Evolutionary conservation across 306 rosid species (phyloP), one percentile per base, ranked within the genome.

Genomic region (Inga laurina): DNA sequence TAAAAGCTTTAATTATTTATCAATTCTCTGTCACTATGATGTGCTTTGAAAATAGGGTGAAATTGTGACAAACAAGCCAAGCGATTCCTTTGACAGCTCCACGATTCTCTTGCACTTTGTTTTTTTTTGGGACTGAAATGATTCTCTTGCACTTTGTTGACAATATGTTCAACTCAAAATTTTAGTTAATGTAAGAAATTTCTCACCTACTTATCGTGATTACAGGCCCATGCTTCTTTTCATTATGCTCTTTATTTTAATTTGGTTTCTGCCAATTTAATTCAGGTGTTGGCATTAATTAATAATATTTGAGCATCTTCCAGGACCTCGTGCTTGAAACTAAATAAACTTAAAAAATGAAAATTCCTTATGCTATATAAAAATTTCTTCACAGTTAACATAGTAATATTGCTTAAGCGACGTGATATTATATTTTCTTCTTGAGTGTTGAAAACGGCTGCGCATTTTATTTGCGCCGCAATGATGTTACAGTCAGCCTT

Each of bases 21-120:
- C 24, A 19, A 54, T 54, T 24, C 24, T 21, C 66, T 45, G 34
- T 46, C 11, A 2, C 22, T 44, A 67, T 43, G 10, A 7, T 72
- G 5, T 5, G 18, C 39, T 79, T 52, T 27, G 52, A 59, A 45
- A 37, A 59, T 27, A 2, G 41, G 19, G 18, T 15, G 84, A 75
- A 84, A 76, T 70, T 48, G 72, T 72, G 82, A 41, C 43, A 67
- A 78, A 76, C 87, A 48, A 10, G 15, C 22, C 44, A 80, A 59
- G 77, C 35, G 75, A 76, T 76, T 84, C 71, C 62, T 66, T 2
- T 6, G 43, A 39, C 43, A 39, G 72, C 79, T 78, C n/a, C 61
- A 27, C 24, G 13, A 71, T 81, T 76, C 18, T 76, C 18, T 14
- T 9, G 19, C 37, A 18, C 54, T 74, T 79, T 35, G 35, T 84